Evolutionary conservation across 176 grass and related monocot genomes (phyloP).

Genomic region (Ensete ventricosum): DNA sequence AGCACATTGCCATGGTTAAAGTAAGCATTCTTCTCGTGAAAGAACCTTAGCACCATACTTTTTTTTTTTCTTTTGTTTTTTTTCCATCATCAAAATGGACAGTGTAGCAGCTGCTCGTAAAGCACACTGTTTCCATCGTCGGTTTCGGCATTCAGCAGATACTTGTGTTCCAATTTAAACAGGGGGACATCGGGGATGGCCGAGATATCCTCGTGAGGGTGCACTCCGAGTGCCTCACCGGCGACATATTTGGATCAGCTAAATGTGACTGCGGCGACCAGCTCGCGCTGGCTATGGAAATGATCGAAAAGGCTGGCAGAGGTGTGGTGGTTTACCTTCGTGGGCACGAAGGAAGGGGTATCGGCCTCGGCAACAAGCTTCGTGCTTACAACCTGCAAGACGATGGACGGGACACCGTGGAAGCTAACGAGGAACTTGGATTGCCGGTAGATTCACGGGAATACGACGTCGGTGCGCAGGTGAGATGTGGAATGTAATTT

Average conservation of each 20-base stretch:
- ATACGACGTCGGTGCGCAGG: conserved; percentile 81
- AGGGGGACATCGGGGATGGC: conserved; percentile 94
- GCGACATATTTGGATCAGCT: conserved; percentile 88
- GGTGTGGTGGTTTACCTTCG: conserved; percentile 85
- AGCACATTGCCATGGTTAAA: conserved; percentile 99
- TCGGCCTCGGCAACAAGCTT: conserved; percentile 89
- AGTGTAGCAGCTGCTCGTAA: background rate
- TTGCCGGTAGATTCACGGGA: conserved; percentile 78
- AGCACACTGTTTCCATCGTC: background rate
- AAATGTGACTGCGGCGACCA: conserved; percentile 84
- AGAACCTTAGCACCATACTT: background rate
- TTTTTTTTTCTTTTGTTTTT: conserved; percentile 7
- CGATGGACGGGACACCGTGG: conserved; percentile 62
- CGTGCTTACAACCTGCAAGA: conserved; percentile 86
- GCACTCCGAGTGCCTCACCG: conserved; percentile 79
- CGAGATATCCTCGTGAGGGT: conserved; percentile 82
- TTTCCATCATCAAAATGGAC: background rate
- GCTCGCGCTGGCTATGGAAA: conserved; percentile 65
- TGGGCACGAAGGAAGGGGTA: conserved; percentile 88
- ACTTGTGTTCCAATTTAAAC: conserved; percentile 14
- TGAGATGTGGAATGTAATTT: conserved; percentile 13
- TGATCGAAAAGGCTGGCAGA: conserved; percentile 77
- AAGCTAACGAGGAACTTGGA: conserved; percentile 86
- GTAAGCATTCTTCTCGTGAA: conserved; percentile 28
- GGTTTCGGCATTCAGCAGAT: background rate